Conservation (phyloP, 768 basidiomycete species). For the Psilocybe cyanescens region DNA sequence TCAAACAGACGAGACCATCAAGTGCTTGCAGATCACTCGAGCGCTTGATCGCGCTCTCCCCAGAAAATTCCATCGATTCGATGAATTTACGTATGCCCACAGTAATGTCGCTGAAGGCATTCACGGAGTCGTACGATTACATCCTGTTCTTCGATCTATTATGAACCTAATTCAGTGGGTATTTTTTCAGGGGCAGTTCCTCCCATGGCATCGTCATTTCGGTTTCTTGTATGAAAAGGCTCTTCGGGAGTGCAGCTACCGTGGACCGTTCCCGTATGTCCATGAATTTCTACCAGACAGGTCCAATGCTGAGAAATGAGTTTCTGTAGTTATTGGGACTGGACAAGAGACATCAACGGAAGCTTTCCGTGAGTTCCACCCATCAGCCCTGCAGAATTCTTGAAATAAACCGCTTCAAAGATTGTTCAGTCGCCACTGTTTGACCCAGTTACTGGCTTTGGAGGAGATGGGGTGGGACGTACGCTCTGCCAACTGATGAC, state of each 20-base stretch:
- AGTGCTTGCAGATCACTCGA: background rate
- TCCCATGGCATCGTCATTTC: slow-evolving; percentile 39
- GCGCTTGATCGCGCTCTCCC: background rate
- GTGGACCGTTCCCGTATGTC: slow-evolving; percentile 33
- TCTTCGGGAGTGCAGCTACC: slow-evolving; percentile 36
- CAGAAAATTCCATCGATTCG: background rate
- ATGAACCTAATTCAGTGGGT: background rate
- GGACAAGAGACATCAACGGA: slow-evolving; percentile 33
- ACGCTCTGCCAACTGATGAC: slow-evolving; percentile 22
- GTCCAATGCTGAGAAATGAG: background rate
- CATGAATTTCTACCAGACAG: background rate
- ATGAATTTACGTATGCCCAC: background rate
- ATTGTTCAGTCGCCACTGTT: slow-evolving; percentile 36
- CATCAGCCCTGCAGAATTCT: background rate
- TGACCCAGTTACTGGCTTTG: slow-evolving; percentile 37
- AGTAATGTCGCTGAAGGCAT: background rate
- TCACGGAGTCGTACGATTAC: background rate
- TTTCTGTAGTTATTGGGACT: slow-evolving; percentile 39
- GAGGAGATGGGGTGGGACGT: slow-evolving; percentile 34
- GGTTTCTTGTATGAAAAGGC: slow-evolving; percentile 30
- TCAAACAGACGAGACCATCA: background rate
- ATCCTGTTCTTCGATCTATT: background rate
- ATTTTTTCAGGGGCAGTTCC: slow-evolving; percentile 33
- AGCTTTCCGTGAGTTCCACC: slow-evolving; percentile 18
- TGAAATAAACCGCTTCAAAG: slow-evolving; percentile 15